Percentiles rank a stretch among this genome's conserved stretches.
Conservation (phyloP, 164 flowering plant genomes). For the Aristolochia californica region DNA sequence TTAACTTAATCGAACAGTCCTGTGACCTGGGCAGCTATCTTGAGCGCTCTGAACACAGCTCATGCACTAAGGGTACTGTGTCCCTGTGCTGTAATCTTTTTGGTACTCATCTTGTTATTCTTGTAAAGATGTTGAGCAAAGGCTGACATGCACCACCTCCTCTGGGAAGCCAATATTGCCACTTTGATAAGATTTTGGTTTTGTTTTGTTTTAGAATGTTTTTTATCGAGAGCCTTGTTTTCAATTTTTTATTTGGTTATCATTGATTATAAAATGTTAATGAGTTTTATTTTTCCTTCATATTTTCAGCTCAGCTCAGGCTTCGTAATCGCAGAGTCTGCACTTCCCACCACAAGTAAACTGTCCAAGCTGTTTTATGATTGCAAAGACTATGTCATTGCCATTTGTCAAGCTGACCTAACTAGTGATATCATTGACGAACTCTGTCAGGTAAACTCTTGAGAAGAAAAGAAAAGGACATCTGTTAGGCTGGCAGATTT, state of each 20-base stretch:
- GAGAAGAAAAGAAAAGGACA: background rate
- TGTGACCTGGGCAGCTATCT: too few species aligned
- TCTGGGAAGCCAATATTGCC: background rate
- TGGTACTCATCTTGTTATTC: background rate
- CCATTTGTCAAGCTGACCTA: conserved; percentile 41
- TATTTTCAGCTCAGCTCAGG: conserved; percentile 61
- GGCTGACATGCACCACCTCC: background rate
- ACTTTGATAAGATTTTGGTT: background rate
- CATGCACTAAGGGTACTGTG: too few species aligned
- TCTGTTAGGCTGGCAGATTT: background rate
- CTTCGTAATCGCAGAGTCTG: conserved; percentile 53
- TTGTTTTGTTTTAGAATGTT: background rate
- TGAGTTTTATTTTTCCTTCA: background rate
- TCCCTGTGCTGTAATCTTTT: too few species aligned
- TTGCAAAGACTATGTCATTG: conserved; percentile 66
- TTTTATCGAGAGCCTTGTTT: background rate
- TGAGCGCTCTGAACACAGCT: too few species aligned
- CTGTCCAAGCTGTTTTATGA: conserved; percentile 62
- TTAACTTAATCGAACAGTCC: too few species aligned
- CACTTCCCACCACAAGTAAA: conserved; percentile 28
- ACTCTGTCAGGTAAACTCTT: conserved; percentile 57
- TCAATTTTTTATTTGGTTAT: background rate
- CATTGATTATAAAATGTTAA: background rate
- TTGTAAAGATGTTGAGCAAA: background rate
- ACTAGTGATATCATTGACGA: conserved; percentile 64